Evolutionary conservation across 345 rosid genomes (phyloP).

Genomic region (Pugionium dolabratum): DNA sequence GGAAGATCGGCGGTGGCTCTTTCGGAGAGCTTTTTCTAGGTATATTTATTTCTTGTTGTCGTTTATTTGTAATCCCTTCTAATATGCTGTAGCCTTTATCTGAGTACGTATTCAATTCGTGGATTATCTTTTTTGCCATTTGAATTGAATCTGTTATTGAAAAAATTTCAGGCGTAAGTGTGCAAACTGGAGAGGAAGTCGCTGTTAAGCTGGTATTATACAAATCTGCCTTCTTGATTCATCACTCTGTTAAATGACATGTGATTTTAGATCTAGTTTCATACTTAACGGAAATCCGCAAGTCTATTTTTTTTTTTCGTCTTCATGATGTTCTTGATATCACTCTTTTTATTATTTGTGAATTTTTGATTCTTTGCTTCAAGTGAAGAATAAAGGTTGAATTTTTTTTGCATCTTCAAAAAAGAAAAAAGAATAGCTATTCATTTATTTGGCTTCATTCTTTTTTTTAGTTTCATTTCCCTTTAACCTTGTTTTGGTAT

Average conservation of each 20-base stretch:
- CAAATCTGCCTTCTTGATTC: not conserved
- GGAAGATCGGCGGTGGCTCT: slow-evolving; percentile 44
- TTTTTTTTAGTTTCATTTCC: not conserved
- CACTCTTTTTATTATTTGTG: too few species aligned
- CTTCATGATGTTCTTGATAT: too few species aligned
- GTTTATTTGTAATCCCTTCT: not conserved
- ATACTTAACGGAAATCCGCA: not conserved
- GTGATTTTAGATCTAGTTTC: slow-evolving; percentile 11
- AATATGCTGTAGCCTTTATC: not conserved
- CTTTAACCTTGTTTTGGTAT: not conserved
- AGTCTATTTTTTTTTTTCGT: not conserved
- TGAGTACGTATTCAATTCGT: too few species aligned
- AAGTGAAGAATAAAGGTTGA: too few species aligned
- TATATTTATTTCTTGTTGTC: not conserved
- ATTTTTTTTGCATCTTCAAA: too few species aligned
- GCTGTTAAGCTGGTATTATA: slow-evolving; percentile 42
- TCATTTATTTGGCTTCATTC: not conserved
- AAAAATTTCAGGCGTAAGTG: slow-evolving; percentile 28
- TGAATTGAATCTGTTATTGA: not conserved
- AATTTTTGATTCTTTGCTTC: slow-evolving; percentile 2
- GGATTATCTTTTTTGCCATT: not conserved
- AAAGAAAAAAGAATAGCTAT: not conserved
- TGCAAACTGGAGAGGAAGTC: slow-evolving; percentile 46
- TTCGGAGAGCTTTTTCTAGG: slow-evolving; percentile 44
- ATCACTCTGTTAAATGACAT: slow-evolving; percentile 6